phyloP scores from a whole-genome alignment of 192 early-diverging fungal genomes.

The Entophlyctis helioformis region DNA sequence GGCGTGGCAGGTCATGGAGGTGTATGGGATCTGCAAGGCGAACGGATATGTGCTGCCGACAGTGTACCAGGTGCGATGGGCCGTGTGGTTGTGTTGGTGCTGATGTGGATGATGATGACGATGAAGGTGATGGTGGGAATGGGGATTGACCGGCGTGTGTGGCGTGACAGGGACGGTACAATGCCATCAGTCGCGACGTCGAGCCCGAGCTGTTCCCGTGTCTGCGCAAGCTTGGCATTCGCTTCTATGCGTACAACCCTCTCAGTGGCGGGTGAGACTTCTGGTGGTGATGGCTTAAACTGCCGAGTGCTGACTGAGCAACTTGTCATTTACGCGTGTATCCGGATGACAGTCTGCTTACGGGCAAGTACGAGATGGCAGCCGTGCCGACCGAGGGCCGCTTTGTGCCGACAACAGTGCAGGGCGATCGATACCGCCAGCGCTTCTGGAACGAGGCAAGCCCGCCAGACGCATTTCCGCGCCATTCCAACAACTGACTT shows the following conservation, averaged over 20 bases:
- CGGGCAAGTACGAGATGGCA: constrained; percentile 21
- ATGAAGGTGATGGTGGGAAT: no score
- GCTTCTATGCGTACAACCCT: constrained; percentile 58
- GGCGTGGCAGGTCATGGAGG: constrained; percentile 36
- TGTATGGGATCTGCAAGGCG: constrained; percentile 28
- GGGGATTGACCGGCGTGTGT: no score
- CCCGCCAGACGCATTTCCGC: no score
- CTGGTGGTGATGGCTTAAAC: constrained; percentile 1
- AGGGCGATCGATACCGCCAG: constrained; percentile 22
- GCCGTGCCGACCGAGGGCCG: constrained; percentile 14
- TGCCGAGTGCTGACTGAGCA: no score
- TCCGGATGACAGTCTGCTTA: constrained; percentile 13
- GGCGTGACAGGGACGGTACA: constrained; percentile 15
- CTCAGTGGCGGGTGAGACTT: constrained; percentile 35
- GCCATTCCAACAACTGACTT: no score
- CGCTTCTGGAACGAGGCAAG: constrained; percentile 25
- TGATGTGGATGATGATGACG: no score
- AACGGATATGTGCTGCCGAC: constrained; percentile 35
- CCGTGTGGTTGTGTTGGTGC: no score
- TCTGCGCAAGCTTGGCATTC: constrained; percentile 38
- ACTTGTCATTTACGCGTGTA: no score
- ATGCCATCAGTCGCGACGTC: constrained; percentile 11
- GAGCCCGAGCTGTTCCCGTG: constrained; percentile 47
- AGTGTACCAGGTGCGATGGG: constrained; percentile 23
- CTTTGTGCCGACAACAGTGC: constrained; percentile 15